Base-by-base conservation (phyloP, 345 rosid genomes). In the Clausena lansium region DNA sequence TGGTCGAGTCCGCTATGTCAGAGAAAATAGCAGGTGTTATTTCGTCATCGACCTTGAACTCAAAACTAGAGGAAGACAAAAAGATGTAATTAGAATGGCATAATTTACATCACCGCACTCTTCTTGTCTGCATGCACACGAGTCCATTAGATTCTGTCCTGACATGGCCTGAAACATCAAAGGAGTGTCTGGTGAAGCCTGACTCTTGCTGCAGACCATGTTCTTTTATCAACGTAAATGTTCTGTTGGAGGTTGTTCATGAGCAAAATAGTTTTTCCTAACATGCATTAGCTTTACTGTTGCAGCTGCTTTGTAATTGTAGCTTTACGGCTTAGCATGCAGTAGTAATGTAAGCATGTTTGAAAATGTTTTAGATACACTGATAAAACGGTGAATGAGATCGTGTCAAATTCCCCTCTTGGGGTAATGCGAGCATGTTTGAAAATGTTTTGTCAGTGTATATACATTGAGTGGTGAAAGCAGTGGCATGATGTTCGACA, bases 11-110 rank as follows among this genome's bases (percentile, higher is more conserved):
- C 83, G 64, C 33, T 92, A 92, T 71, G 75, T 79, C 13, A 80
- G 88, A 77, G 92, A 92, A 81, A 84, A 83, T 2, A 82, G 83
- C 50, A 79, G 61, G 78, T 84, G 92, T 76, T 90, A 79, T 81
- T 88, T 92, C 80, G 81, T 79, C 70, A 74, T 90, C 57, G 88
- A 90, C 62, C 82, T 92, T 55, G 89, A 87, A 76, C 74, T 88
- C 59, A 80, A 77, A 76, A 81, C 85, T 20, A 82, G 83, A 79
- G 79, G 77, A 81, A 69, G 67, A 75, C 73, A 45, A 15, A 65
- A 41, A 35, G 83, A 68, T 69, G 32, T 61, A 65, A 78, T 78
- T 61, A 58, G 66, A 71, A 47, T 62, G 65, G 36, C 36, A 57
- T 76, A 50, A 45, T 66, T 22, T 22, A 64, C 28, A 38, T 30